Base-by-base conservation (phyloP, 2,329 filamentous ascomycete genomes). In the Chaetomium sp. region DNA sequence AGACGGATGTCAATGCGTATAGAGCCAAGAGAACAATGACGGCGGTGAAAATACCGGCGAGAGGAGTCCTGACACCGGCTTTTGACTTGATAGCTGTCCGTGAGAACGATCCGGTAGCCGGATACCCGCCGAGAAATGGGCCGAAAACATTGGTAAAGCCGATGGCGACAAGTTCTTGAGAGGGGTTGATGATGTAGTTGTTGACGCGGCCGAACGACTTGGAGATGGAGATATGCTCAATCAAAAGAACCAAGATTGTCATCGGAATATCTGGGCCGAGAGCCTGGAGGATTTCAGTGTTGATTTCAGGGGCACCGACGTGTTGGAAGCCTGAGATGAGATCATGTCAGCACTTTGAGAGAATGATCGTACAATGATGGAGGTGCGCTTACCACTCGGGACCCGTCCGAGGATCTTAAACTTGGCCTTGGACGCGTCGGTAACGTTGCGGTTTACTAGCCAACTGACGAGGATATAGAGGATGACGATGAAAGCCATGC, bases 51-150 rank as follows among this genome's bases (percentile, higher is more conserved):
- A 96, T 85, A 78, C 95, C 94, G n/a, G 92, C 93, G 62, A 97
- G 87, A 0, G 94, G 94, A 0, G 93, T 97, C 29, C 92, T 88
- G 4, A 97, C 94, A 73, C 95, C 95, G 57, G 95, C 93, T 78
- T 98, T 98, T 4, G 94, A 95, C 78, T 97, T 96, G 79, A 98
- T 97, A 60, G 95, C 94, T 31, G 95, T 98, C 66, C 95, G 88
- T 42, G 92, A 96, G 82, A 98, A 98, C 2, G 95, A 98, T 1
- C 95, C 95, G 2, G 94, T 99, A 0, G 92, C 91, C 16, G 94
- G 92, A 74, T 96, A 99, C 2, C 85, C 95, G 57, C 94, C 95
- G 2, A 98, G 83, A 79, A 98, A 97, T 2, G 95, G 93, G 0
- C 92, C 93, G 7, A 98, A 82, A 42, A 98, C 82, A 74, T 98